Percentiles rank a stretch among this genome's conserved stretches.
Evolutionary conservation across 257 asterid species (phyloP).

Genomic region (Galeopsis tetrahit): DNA sequence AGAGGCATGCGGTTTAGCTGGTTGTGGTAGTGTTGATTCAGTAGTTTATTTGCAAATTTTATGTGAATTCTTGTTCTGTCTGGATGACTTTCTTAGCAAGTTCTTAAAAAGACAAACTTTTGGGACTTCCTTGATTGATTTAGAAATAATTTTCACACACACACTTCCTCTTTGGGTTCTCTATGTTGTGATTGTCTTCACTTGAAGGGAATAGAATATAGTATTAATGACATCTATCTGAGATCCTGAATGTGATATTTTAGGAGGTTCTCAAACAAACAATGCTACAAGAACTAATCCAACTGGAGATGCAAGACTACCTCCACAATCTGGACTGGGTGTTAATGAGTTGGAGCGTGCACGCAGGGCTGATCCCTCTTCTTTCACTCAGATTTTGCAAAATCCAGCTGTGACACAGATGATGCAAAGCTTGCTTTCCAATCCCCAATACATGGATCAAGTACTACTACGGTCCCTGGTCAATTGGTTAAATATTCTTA

Average conservation of each 20-base stretch:
- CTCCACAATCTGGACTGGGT: slow-evolving; percentile 51
- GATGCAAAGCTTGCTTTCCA: slow-evolving; percentile 68
- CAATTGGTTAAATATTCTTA: slow-evolving; percentile 27
- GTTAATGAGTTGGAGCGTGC: slow-evolving; percentile 48
- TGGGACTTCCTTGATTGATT: slow-evolving; percentile 21
- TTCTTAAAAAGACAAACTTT: slow-evolving; percentile 8
- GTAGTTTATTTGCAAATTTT: slow-evolving; percentile 3
- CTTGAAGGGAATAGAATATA: background rate
- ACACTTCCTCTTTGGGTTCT: background rate
- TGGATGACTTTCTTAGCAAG: background rate
- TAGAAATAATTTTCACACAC: slow-evolving; percentile 7
- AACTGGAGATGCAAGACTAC: slow-evolving; percentile 46
- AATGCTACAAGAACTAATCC: slow-evolving; percentile 55
- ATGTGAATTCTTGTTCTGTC: background rate
- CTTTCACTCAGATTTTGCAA: slow-evolving; percentile 55
- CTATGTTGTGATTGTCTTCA: slow-evolving; percentile 7
- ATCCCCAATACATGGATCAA: slow-evolving; percentile 73
- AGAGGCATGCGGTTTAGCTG: slow-evolving; percentile 20
- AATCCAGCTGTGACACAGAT: slow-evolving; percentile 67
- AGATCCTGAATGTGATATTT: slow-evolving; percentile 31
- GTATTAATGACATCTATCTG: slow-evolving; percentile 23
- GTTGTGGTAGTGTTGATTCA: slow-evolving; percentile 18
- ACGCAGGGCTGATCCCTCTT: slow-evolving; percentile 49
- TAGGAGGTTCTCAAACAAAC: slow-evolving; percentile 52
- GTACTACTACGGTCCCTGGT: slow-evolving; percentile 37